Evolutionary conservation across 768 basidiomycete species (phyloP), one percentile per base, ranked within the genome.

Genomic region (Mycena epipterygia): DNA sequence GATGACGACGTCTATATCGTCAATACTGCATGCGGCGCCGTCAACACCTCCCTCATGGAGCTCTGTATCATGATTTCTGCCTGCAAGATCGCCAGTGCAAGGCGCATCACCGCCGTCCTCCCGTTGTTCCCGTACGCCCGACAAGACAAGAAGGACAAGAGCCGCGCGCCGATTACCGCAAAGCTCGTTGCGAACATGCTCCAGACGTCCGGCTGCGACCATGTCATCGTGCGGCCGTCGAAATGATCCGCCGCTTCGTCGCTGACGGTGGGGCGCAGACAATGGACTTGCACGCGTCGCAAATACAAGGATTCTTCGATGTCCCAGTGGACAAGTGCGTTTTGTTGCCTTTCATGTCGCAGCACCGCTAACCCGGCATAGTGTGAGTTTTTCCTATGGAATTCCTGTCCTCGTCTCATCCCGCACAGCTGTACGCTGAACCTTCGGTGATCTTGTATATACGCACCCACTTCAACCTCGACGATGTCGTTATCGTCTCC

Each of bases 81-180:
- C 14, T 98, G 97, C 90, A 97, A 97, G 85, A 98, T 98, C 76
- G 97, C 97, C 23, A 97, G 95, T 74, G 96, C 97, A 53, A 94
- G 93, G 81, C 87, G 97, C 68, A 98, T 99, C 78, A 99, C 97
- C 9, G 98, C 97, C 21, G 96, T 99, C 69, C 89, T 98, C 66
- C 98, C 97, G 39, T 88, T 97, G 41, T 99, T 96, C 82, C 97
- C 97, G 1, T 99, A 99, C 81, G 91, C 97, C 12, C 87, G 97
- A 64, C 97, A 98, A 81, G 97, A 99, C 85, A 98, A 98, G 82
- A 99, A 98, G 82, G 98, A 99, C 88, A 98, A 98, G 85, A 97
- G 95, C 76, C 88, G 97, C 73, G 97, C 97, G 9, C 97, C 97
- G 57, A 98, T 99, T 76, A 96, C 97, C 7, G 97, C 97, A 57